Conservation (phyloP, 1,284 basidiomycete genomes). For the Ceratobasidium sp. region DNA sequence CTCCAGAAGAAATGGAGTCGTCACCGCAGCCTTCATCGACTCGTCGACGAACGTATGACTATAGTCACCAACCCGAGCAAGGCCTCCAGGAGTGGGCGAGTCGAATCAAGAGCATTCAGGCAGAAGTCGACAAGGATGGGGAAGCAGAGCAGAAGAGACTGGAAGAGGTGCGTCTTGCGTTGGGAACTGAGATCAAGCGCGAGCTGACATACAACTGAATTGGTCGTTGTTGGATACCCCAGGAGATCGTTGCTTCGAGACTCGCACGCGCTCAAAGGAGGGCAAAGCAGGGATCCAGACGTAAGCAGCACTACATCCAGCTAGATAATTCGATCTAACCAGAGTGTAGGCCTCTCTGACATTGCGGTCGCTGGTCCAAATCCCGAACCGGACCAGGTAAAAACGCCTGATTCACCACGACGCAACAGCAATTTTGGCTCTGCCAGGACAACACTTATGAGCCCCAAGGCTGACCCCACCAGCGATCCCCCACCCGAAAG, state of each 20-base stretch:
- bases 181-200: background rate
- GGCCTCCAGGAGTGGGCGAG: conserved; percentile 68
- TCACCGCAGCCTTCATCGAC: conserved; percentile 8
- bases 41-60: conserved; percentile 27
- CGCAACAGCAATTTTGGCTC: conserved; percentile 45
- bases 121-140: conserved; percentile 78
- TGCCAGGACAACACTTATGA: conserved; percentile 37
- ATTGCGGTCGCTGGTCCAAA: background rate
- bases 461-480: conserved; percentile 33
- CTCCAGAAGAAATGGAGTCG: conserved; percentile 21
- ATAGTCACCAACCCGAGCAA: conserved; percentile 24
- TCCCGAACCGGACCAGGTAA: background rate
- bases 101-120: conserved; percentile 76
- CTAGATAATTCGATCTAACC: background rate
- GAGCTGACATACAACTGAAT: background rate
- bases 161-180: conserved; percentile 53
- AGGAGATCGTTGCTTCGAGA: conserved; percentile 75
- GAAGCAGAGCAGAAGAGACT: conserved; percentile 73
- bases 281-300: conserved; percentile 24
- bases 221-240: background rate
- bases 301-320: background rate
- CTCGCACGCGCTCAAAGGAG: conserved; percentile 56
- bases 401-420: conserved; percentile 53
- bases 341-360: conserved; percentile 12
- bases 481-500: conserved; percentile 41